A percentile compares a stretch with the other conserved stretches of the same genome.
These are phyloP conservation scores for Oxytropis ochrocephala DNA, from an alignment of 306 rosid species.

Conservation along the genomic window DNA sequence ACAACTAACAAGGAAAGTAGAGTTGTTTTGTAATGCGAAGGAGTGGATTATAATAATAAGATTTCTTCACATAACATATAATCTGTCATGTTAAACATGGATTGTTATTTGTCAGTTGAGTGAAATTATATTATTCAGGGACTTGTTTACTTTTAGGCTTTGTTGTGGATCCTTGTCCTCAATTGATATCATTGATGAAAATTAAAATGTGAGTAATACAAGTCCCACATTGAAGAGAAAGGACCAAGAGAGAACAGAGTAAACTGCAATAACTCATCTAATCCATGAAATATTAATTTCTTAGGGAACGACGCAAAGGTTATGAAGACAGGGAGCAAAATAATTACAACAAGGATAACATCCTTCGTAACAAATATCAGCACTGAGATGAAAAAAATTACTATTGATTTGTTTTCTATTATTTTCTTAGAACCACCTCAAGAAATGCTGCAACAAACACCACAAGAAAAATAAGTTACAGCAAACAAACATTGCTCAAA, in stretches of 20 bases:
- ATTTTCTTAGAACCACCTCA: neutral
- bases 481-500: neutral
- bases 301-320: neutral
- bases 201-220: neutral
- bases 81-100: neutral
- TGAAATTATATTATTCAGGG: conserved; percentile 7
- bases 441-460: neutral
- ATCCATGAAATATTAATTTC: neutral
- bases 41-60: neutral
- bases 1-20: neutral
- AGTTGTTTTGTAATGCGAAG: neutral
- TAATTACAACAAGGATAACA: conserved; percentile 1
- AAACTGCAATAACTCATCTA: neutral
- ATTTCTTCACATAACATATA: conserved; percentile 2
- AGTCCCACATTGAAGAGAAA: neutral
- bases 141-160: conserved; percentile 7
- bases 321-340: neutral
- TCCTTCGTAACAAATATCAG: neutral
- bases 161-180: neutral
- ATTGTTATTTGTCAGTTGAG: neutral
- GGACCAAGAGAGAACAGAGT: neutral
- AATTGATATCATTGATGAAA: neutral
- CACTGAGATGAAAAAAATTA: conserved; percentile 2
- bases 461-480: neutral
- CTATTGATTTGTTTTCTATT: neutral